Evolutionary conservation across 768 basidiomycete species (phyloP).

Genomic region (Boletus bicolor): DNA sequence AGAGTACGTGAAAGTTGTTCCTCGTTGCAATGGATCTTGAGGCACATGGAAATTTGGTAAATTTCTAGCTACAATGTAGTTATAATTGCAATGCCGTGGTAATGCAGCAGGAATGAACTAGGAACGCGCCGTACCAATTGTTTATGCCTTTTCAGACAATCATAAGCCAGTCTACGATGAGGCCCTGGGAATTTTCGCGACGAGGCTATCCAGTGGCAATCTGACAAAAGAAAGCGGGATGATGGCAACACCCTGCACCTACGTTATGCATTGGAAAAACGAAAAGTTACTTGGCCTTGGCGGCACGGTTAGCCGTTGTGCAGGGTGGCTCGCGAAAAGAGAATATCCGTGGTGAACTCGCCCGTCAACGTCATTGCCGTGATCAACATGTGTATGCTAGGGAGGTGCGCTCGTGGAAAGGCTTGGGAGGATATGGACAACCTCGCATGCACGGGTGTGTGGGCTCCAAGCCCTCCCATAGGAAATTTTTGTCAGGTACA

Average conservation of each 20-base stretch:
- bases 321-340: not conserved
- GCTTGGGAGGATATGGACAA: not conserved
- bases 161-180: not conserved
- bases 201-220: not conserved
- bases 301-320: not conserved
- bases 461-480: not conserved
- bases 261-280: conserved; percentile 14
- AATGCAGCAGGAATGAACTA: too few species aligned
- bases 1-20: too few species aligned
- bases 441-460: not conserved
- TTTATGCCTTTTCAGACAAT: too few species aligned
- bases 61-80: too few species aligned
- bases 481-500: not conserved
- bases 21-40: too few species aligned
- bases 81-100: too few species aligned
- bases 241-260: not conserved
- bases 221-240: not conserved
- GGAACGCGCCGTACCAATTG: too few species aligned
- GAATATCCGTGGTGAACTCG: not conserved
- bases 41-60: too few species aligned
- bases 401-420: conserved; percentile 9
- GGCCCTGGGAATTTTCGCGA: not conserved
- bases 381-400: conserved; percentile 1
- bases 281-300: not conserved
- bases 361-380: not conserved